Percentiles rank a stretch among this genome's conserved stretches.
Evolutionary conservation across 208 protist species (phyloP).

Genomic region (Leishmania amazonensis): DNA sequence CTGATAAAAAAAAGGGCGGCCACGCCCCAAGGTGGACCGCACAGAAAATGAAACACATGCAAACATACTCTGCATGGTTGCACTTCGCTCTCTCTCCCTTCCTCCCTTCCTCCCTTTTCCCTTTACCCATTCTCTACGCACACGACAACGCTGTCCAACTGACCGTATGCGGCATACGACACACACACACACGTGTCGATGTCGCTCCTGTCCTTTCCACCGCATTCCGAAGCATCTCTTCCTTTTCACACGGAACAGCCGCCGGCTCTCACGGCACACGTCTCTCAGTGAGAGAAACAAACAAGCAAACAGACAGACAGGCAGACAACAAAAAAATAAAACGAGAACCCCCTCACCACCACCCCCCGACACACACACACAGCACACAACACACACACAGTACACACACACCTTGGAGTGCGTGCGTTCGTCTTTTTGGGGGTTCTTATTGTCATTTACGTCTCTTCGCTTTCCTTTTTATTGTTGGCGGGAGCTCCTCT

Average conservation of each 20-base stretch:
- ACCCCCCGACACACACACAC: too few relatives aligned
- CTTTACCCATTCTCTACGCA: background rate
- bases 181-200: background rate
- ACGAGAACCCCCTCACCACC: background rate
- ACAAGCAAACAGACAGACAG: too few relatives aligned
- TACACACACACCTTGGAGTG: too few relatives aligned
- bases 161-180: background rate
- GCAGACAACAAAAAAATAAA: too few relatives aligned
- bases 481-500: background rate
- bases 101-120: background rate
- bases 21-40: background rate
- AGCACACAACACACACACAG: too few relatives aligned
- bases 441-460: background rate
- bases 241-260: background rate
- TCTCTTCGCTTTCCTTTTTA: background rate
- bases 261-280: too few relatives aligned
- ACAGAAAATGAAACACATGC: background rate
- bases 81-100: slow-evolving; percentile 5
- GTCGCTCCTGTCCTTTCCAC: background rate
- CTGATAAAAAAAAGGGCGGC: background rate
- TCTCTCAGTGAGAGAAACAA: too few relatives aligned
- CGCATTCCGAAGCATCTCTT: background rate
- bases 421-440: background rate
- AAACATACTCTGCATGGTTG: background rate
- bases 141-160: background rate